Percentiles rank a stretch among this genome's conserved stretches.
Evolutionary conservation across 805 yeast genomes (phyloP).

Genomic region (Starmerella sirachaensis): DNA sequence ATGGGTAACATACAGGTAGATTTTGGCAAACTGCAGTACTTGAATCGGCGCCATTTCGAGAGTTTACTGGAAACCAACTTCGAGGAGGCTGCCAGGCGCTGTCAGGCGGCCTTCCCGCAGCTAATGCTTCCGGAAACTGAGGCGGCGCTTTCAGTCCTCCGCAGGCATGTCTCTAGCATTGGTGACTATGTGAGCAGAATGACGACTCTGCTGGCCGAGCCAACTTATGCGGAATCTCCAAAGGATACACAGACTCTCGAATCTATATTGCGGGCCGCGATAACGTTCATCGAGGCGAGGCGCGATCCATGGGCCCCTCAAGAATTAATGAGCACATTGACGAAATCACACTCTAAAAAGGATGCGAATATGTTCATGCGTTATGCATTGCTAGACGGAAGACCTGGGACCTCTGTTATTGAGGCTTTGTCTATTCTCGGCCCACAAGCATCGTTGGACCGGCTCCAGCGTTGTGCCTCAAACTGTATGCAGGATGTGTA

Average conservation of each 20-base stretch:
- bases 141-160: constrained; percentile 35
- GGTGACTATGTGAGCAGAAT: constrained; percentile 41
- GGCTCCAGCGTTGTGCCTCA: too few relatives aligned
- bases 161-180: constrained; percentile 40
- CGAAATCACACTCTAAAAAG: constrained; percentile 14
- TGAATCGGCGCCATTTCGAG: constrained; percentile 54
- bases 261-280: constrained; percentile 3
- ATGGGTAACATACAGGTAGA: constrained; percentile 92
- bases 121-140: constrained; percentile 29
- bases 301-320: constrained; percentile 4
- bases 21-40: constrained; percentile 56
- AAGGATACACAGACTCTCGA: neutral
- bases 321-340: constrained; percentile 2
- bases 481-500: too few relatives aligned
- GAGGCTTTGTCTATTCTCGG: constrained; percentile 36
- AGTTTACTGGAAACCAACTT: constrained; percentile 4
- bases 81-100: constrained; percentile 8
- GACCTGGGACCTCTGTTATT: constrained; percentile 59
- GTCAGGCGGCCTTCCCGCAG: constrained; percentile 15
- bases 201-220: constrained; percentile 13
- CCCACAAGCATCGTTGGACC: too few relatives aligned
- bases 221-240: constrained; percentile 11
- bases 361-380: constrained; percentile 46
- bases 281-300: neutral
- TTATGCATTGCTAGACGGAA: constrained; percentile 56